Conservation (phyloP, 23 red algal genomes). For the Gracilaria domingensis region DNA sequence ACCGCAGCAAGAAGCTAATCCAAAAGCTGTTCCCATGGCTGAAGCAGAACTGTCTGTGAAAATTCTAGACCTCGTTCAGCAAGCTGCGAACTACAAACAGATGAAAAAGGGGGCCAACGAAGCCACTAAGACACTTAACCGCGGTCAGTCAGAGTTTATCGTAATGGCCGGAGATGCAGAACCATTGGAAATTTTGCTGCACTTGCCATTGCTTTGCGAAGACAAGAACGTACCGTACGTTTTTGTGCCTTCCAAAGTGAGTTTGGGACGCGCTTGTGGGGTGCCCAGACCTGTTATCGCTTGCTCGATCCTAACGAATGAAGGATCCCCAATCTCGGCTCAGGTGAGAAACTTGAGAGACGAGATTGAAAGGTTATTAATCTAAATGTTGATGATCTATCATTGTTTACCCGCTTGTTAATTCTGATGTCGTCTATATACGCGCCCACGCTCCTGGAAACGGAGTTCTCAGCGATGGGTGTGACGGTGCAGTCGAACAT, state of each 20-base stretch:
- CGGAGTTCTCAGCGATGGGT: neutral
- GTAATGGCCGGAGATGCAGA: slow-evolving; percentile 96
- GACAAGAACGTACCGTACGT: slow-evolving; percentile 99
- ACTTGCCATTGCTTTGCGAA: slow-evolving; percentile 95
- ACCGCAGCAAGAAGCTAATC: slow-evolving; percentile 63
- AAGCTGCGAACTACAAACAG: slow-evolving; percentile 97
- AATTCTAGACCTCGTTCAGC: slow-evolving; percentile 97
- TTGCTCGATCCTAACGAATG: slow-evolving; percentile 84
- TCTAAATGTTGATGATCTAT: slow-evolving; percentile 47
- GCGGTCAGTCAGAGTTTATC: slow-evolving; percentile 94
- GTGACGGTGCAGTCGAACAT: neutral
- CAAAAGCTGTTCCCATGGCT: slow-evolving; percentile 93
- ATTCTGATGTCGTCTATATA: neutral
- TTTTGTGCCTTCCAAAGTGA: slow-evolving; percentile 93
- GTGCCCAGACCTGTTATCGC: slow-evolving; percentile 94
- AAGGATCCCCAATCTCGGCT: slow-evolving; percentile 77
- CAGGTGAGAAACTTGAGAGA: slow-evolving; percentile 84
- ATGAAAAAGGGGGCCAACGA: slow-evolving; percentile 99
- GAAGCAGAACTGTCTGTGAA: slow-evolving; percentile 88
- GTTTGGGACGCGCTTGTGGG: slow-evolving; percentile 93
- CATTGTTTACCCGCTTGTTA: neutral
- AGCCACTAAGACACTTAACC: slow-evolving; percentile 95
- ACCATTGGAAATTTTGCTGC: slow-evolving; percentile 95
- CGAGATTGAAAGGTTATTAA: slow-evolving; percentile 94
- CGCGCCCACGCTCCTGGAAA: neutral